These are phyloP conservation scores for Candida anglica DNA, from an alignment of 805 yeast species.

Conservation along the genomic window DNA sequence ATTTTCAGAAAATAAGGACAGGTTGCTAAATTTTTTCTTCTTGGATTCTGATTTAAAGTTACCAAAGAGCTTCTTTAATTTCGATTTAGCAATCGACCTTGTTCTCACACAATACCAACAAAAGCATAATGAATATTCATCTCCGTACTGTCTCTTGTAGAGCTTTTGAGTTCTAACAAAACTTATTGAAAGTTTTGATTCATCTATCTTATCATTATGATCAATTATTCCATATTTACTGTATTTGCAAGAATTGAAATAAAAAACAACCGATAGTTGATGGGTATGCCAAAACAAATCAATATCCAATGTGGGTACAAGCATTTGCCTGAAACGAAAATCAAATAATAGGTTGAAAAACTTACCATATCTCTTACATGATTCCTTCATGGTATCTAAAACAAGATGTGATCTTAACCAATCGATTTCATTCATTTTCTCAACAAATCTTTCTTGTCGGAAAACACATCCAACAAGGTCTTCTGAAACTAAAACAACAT, in stretches of 20 bases:
- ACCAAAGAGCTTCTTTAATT: no score
- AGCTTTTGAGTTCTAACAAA: constrained; percentile 14
- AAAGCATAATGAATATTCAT: constrained; percentile 16
- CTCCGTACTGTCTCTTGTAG: constrained; percentile 10
- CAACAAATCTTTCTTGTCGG: constrained; percentile 8
- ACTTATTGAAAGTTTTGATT: constrained; percentile 10
- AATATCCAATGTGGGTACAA: constrained; percentile 10
- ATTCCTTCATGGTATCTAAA: constrained; percentile 2
- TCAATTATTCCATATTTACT: constrained; percentile 7
- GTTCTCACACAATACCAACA: constrained; percentile 13
- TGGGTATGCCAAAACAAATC: constrained; percentile 11
- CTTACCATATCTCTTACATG: constrained; percentile 4
- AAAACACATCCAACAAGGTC: constrained; percentile 9
- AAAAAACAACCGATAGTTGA: constrained; percentile 4
- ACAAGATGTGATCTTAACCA: constrained; percentile 7
- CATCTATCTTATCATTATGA: constrained; percentile 23
- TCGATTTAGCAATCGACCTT: no score
- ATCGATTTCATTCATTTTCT: constrained; percentile 8
- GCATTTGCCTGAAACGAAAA: background rate
- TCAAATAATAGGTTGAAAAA: constrained; percentile 4
- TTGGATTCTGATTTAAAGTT: no score
- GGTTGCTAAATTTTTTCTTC: no score
- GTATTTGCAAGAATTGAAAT: constrained; percentile 2
- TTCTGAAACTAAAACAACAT: constrained; percentile 2
- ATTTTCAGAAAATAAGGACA: no score